Conservation (phyloP, 2,329 filamentous ascomycete species). For the Pleoardoris graminearum region DNA sequence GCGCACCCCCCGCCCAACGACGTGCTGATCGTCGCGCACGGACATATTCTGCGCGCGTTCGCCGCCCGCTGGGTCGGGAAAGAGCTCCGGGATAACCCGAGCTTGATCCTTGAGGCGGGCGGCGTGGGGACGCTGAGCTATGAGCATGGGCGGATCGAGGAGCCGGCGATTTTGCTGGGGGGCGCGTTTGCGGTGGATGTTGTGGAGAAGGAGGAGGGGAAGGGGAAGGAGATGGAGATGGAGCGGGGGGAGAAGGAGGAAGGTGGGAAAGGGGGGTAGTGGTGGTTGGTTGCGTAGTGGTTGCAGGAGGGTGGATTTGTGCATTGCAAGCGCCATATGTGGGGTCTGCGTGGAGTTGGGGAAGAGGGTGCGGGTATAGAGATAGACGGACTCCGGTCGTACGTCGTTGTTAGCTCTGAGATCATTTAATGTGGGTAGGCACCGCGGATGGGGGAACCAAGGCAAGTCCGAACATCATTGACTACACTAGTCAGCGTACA, state of each 20-base stretch:
- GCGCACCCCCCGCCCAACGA: conserved; percentile 63
- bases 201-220: conserved; percentile 46
- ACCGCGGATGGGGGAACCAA: too few species aligned
- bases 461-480: too few species aligned
- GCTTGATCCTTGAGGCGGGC: conserved; percentile 74
- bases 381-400: too few species aligned
- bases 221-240: conserved; percentile 13
- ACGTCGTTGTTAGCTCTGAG: too few species aligned
- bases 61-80: conserved; percentile 84
- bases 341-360: too few species aligned
- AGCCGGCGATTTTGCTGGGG: conserved; percentile 57
- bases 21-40: conserved; percentile 82
- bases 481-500: too few species aligned
- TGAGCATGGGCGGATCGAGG: conserved; percentile 54
- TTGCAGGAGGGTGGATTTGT: too few species aligned
- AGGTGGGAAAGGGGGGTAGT: neutral
- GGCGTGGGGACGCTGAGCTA: conserved; percentile 57
- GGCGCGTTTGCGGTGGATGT: conserved; percentile 57
- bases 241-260: too few species aligned
- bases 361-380: too few species aligned
- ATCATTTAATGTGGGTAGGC: too few species aligned
- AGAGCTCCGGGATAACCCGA: conserved; percentile 72
- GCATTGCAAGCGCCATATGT: too few species aligned
- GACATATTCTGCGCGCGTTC: conserved; percentile 85
- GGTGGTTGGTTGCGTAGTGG: neutral